A percentile compares a stretch with the other conserved stretches of the same genome.
These are phyloP conservation scores for Esteya vermicola DNA, from an alignment of 2,329 filamentous ascomycete species.

Conservation along the genomic window DNA sequence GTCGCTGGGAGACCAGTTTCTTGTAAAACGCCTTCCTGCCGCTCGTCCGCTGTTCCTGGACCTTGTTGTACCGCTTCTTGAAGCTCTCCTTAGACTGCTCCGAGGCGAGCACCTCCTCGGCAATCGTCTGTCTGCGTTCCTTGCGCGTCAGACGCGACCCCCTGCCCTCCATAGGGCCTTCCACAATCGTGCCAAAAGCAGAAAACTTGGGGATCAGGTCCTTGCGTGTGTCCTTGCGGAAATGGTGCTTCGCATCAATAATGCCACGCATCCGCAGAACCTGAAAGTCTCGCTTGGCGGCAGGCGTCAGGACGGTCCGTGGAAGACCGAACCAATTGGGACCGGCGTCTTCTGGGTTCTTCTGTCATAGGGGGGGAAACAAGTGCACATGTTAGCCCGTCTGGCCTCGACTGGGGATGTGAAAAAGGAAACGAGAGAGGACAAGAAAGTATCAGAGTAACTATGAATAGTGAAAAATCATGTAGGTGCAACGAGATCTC, in stretches of 20 bases:
- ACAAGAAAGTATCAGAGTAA: slow-evolving; percentile 46
- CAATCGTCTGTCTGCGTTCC: slow-evolving; percentile 73
- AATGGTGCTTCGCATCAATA: slow-evolving; percentile 77
- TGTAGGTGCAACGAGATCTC: slow-evolving; percentile 51
- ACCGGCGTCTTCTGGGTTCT: slow-evolving; percentile 47
- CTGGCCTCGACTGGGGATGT: no score
- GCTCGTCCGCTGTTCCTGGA: slow-evolving; percentile 69
- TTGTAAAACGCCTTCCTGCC: slow-evolving; percentile 88
- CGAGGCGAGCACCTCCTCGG: slow-evolving; percentile 65
- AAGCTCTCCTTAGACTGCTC: slow-evolving; percentile 57
- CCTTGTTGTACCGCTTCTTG: slow-evolving; percentile 74
- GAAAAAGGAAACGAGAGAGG: slow-evolving; percentile 11
- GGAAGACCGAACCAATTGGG: slow-evolving; percentile 79
- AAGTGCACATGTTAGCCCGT: no score
- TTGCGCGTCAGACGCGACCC: slow-evolving; percentile 70
- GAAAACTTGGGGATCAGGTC: slow-evolving; percentile 65
- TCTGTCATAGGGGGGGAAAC: slow-evolving; percentile 15
- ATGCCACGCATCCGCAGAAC: slow-evolving; percentile 79
- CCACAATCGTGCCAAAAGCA: slow-evolving; percentile 76
- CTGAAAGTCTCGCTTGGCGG: slow-evolving; percentile 72
- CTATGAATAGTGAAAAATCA: slow-evolving; percentile 52
- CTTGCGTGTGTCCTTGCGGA: slow-evolving; percentile 72
- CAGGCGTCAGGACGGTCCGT: slow-evolving; percentile 66
- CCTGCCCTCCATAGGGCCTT: slow-evolving; percentile 80
- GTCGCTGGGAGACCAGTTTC: slow-evolving; percentile 42